Conservation (phyloP, 225 moss, liverwort and hornwort genomes). For the Thuidium tamariscinum region DNA sequence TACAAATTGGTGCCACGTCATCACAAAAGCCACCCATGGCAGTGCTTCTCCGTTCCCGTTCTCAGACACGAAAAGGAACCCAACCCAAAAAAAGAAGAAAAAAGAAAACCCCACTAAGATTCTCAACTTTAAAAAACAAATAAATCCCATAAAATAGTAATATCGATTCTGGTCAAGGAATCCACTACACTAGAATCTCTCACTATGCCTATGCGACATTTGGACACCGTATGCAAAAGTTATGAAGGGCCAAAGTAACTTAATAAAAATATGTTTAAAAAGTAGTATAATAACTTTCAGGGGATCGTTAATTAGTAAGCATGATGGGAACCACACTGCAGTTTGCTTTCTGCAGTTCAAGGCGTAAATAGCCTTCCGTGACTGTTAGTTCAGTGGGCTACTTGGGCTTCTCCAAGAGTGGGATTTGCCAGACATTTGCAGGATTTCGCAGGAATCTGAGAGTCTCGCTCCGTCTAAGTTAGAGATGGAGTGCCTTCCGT, state of each 20-base stretch:
- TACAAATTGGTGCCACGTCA: background rate
- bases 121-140: no score
- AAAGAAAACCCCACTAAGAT: background rate
- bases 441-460: background rate
- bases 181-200: background rate
- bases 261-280: no score
- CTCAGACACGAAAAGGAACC: background rate
- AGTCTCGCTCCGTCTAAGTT: background rate
- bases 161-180: background rate
- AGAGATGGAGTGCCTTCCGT: background rate
- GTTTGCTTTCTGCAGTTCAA: background rate
- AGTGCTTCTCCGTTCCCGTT: background rate
- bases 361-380: background rate
- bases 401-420: background rate
- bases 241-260: background rate
- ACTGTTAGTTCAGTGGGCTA: no score
- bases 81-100: no score
- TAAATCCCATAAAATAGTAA: no score
- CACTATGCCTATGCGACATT: background rate
- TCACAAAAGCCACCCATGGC: background rate
- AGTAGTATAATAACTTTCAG: background rate
- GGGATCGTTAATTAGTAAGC: background rate
- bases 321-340: background rate
- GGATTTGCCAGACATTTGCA: background rate
- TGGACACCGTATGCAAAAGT: background rate